A percentile compares a stretch with the other conserved stretches of the same genome.
phyloP scores from a whole-genome alignment of 441 rosid species.

The Euphorbia schlechtendalii region DNA sequence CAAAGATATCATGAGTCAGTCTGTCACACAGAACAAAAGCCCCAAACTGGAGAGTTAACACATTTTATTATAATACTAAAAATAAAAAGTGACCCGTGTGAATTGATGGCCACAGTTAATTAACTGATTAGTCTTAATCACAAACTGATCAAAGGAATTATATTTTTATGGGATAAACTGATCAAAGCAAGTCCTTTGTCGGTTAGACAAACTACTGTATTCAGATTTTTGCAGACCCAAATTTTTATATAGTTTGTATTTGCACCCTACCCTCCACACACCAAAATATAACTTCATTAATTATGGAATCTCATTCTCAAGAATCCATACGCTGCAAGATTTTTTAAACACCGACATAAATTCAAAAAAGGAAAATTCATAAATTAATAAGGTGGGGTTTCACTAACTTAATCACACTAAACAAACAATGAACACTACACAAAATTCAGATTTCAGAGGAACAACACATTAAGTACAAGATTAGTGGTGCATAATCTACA shows the following conservation, averaged over 20 bases:
- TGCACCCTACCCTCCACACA: constrained; percentile 8
- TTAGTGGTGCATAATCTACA: constrained; percentile 21
- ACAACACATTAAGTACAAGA: constrained; percentile 12
- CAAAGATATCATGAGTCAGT: not conserved
- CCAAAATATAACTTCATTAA: not conserved
- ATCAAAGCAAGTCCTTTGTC: not conserved
- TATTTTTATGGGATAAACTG: too few relatives aligned
- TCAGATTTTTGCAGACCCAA: not conserved
- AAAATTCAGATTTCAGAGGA: constrained; percentile 8
- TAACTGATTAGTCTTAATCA: constrained; percentile 14
- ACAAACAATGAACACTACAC: not conserved
- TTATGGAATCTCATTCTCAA: not conserved
- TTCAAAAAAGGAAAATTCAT: not conserved
- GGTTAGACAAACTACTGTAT: not conserved
- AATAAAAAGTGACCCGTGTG: not conserved
- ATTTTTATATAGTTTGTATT: too few relatives aligned
- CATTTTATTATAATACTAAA: not conserved
- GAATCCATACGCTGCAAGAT: not conserved
- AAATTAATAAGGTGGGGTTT: not conserved
- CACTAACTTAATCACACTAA: not conserved
- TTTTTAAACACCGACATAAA: not conserved
- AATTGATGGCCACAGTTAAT: constrained; percentile 7
- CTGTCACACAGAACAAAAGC: not conserved
- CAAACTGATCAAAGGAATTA: not conserved
- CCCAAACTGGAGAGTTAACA: not conserved